Base-by-base conservation (phyloP, 139 green algal species). In the Coelastrella sp. region DNA sequence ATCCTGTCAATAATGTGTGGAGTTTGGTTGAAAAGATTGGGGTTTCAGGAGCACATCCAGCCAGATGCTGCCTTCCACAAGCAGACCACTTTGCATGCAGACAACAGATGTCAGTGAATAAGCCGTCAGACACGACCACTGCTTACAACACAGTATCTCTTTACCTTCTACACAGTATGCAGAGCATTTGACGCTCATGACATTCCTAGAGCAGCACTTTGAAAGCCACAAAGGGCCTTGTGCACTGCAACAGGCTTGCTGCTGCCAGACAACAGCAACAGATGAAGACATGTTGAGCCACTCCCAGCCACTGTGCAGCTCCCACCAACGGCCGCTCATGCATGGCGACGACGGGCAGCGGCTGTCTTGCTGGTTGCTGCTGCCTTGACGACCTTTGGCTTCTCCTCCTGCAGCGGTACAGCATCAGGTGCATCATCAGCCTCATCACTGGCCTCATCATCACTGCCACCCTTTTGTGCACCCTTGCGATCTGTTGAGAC, bases 311-410 rank as follows among this genome's bases (percentile, higher is more conserved):
- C 65, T n/a, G 65, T 19, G 65, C 15, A 73, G 65, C 65, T 19
- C 15, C 65, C 65, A 5, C 35, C 35, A 49, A 49, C 35, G 35
- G 35, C 70, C 25, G 70, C 70, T 84, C 78, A 86, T 10, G 80
- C 80, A 73, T 86, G 80, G 22, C 80, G 19, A 11, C 80, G 58
- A 8, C 80, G 15, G 8, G 78, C 78, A 35, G 78, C 78, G 0
- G 35, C 25, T 66, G 78, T 84, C 80, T 74, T 86, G 80, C 80
- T 87, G 22, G 82, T 65, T 58, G 85, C 70, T 70, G 57, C n/a
- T 14, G 85, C 58, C 58, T 73, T 89, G 6, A 75, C 72, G 6
- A 82, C 72, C 35, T 81, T 82, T 22, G 72, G n/a, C 57, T 73
- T 25, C n/a, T 89, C 85, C 0, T 82, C 11, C n/a, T 84, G 17